Base-by-base conservation (phyloP, 2,329 filamentous ascomycete species). In the Alternaria longipes region DNA sequence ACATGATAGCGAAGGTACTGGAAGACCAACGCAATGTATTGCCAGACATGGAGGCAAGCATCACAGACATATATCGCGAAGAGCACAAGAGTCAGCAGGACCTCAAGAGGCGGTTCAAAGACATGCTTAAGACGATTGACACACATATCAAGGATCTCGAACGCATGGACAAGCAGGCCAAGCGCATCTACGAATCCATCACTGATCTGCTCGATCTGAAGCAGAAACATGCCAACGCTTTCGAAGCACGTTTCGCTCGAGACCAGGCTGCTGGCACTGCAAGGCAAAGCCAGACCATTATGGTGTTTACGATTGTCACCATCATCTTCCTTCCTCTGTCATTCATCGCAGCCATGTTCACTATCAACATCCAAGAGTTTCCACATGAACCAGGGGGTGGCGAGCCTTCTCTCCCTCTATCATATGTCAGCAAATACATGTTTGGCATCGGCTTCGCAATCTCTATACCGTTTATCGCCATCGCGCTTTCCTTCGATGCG, bases 211-310 rank as follows among this genome's bases (percentile, higher is more conserved):
- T 91, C 0, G 88, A 90, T 64, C 81, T 90, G 1, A 91, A 91
- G 69, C 88, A 91, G 68, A 90, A 90, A 73, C 87, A 90, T 59
- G 87, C 87, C 64, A 90, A 90, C 75, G 87, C 87, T 0, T 85
- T 89, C 47, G 88, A 90, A 71, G 88, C 88, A 1, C 84, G 87
- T 3, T 89, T 86, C 54, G 84, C 85, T 0, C 80, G 85, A 18
- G 86, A 89, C 51, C 87, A 89, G 73, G 88, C 88, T 0, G 83
- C 85, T 3, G 85, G 85, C 1, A 88, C 88, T 0, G 85, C 87
- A 1, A 81, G 84, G 8, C 82, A 89, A 76, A 84, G 61, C 14
- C 84, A 84, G 57, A 86, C 84, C 0, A 83, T 87, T 62, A 84
- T 87, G 82, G 83, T 87, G 8, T 87, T 87, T 68, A 87, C 85